A percentile compares a stretch with the other conserved stretches of the same genome.
Conservation (phyloP, 768 basidiomycete genomes). For the Trametes coccinea region DNA sequence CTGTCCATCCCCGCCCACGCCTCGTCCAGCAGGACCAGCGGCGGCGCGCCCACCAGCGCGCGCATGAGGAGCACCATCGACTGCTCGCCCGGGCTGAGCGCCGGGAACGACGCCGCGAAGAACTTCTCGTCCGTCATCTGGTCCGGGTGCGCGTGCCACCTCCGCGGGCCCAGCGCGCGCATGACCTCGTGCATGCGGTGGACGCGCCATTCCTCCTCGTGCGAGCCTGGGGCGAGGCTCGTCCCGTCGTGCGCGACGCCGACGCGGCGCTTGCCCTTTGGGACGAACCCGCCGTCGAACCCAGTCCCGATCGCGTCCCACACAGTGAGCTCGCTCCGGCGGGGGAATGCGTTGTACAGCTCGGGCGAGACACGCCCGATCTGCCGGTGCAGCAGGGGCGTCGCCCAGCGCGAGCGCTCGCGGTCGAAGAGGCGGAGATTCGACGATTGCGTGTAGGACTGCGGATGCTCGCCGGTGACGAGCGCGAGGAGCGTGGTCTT, state of each 20-base stretch:
- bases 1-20: slow-evolving; percentile 93
- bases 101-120: slow-evolving; percentile 54
- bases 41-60: slow-evolving; percentile 74
- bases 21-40: slow-evolving; percentile 85
- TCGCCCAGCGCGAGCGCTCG: slow-evolving; percentile 67
- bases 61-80: slow-evolving; percentile 81
- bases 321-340: slow-evolving; percentile 64
- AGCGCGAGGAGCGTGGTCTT: slow-evolving; percentile 93
- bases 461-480: slow-evolving; percentile 92
- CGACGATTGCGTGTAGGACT: slow-evolving; percentile 77
- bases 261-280: slow-evolving; percentile 44
- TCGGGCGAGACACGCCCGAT: slow-evolving; percentile 89
- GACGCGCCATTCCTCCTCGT: slow-evolving; percentile 41
- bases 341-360: slow-evolving; percentile 87
- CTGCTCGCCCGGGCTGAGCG: slow-evolving; percentile 74
- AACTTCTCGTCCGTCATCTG: slow-evolving; percentile 39
- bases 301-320: slow-evolving; percentile 86
- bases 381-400: slow-evolving; percentile 59
- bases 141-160: slow-evolving; percentile 40
- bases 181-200: slow-evolving; percentile 59
- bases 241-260: slow-evolving; percentile 41
- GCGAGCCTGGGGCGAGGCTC: slow-evolving; percentile 41
- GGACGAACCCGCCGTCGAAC: slow-evolving; percentile 82
- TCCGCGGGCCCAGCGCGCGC: slow-evolving; percentile 56
- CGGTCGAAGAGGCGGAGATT: slow-evolving; percentile 59